Base-by-base conservation (phyloP, 176 grass and related monocot species). In the Puya raimondii region DNA sequence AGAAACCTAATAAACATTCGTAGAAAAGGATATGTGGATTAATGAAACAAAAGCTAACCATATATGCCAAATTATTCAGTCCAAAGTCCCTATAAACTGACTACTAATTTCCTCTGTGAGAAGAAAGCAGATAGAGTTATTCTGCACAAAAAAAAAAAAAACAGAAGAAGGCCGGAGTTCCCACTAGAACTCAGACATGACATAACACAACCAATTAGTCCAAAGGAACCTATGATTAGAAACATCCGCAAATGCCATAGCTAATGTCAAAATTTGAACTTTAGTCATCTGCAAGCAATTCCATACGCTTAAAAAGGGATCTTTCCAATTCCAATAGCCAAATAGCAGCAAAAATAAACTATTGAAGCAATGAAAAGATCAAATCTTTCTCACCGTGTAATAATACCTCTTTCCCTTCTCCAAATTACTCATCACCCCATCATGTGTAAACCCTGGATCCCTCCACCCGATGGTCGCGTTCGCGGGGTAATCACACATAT, bases 381-480 rank as follows among this genome's bases (percentile, higher is more conserved):
- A 67, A 42, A 33, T 65, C 20, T 13, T 26, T 22, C 69, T 81
- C 80, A 97, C 93, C 89, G 85, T 97, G 82, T 97, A 97, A 69
- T 85, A 97, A 16, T 97, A 97, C 73, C 29, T 90, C 74, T 75
- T 85, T 48, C 82, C 84, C 0, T 76, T 86, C 74, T 84, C 50
- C 83, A 97, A 76, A 58, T 78, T 87, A 48, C 75, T 87, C 78
- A 97, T 90, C 72, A 97, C 50, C 15, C 86, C 94, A 50, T 97
- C 89, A 74, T 90, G 91, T 79, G 92, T 86, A 79, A 93, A 93
- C 18, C 94, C 94, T 7, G 89, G 89, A 97, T 97, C 89, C 65
- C 94, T 92, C 94, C 94, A 97, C 12, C 65, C 89, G 11, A 90
- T 71, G 76, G 49, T 81, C 66, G 65, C 56, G 72, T 97, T 97